Conservation (phyloP, 2,329 filamentous ascomycete species). For the Diaporthe ampelina region DNA sequence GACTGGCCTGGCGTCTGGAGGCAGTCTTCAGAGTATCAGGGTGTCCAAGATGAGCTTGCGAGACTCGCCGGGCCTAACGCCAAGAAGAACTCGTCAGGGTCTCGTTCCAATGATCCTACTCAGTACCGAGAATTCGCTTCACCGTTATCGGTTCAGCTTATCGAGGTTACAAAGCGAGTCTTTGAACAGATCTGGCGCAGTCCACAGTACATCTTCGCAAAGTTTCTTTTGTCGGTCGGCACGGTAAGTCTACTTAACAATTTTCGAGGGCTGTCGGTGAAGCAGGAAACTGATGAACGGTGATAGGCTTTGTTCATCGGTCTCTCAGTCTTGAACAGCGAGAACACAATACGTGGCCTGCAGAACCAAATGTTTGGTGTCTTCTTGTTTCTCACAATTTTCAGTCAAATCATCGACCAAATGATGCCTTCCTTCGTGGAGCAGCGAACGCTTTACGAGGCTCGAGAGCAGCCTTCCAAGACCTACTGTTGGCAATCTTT, state of each 20-base stretch:
- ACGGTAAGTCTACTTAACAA: slow-evolving; percentile 35
- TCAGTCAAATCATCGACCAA: slow-evolving; percentile 74
- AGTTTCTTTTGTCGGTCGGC: slow-evolving; percentile 68
- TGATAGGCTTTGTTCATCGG: slow-evolving; percentile 72
- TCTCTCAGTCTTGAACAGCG: slow-evolving; percentile 72
- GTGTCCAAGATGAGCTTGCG: slow-evolving; percentile 69
- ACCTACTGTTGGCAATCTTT: slow-evolving; percentile 79
- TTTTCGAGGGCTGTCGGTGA: too few species aligned
- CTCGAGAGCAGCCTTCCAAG: slow-evolving; percentile 77
- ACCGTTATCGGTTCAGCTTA: slow-evolving; percentile 63
- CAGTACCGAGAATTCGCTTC: slow-evolving; percentile 77
- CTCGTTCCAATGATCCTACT: slow-evolving; percentile 51
- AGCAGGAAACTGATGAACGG: neutral
- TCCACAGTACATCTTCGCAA: slow-evolving; percentile 79
- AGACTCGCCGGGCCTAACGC: slow-evolving; percentile 55
- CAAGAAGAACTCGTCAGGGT: too few species aligned
- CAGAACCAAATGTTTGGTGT: slow-evolving; percentile 79
- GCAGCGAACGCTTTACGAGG: slow-evolving; percentile 77
- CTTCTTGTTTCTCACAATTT: slow-evolving; percentile 79
- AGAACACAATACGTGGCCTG: slow-evolving; percentile 65
- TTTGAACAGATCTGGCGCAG: slow-evolving; percentile 82
- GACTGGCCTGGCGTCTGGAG: slow-evolving; percentile 77
- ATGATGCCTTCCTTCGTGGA: slow-evolving; percentile 80
- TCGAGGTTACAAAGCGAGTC: slow-evolving; percentile 71
- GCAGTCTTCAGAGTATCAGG: slow-evolving; percentile 68